Conservation (phyloP, 1,284 basidiomycete species). For the Sanghuangporus weigelae region DNA sequence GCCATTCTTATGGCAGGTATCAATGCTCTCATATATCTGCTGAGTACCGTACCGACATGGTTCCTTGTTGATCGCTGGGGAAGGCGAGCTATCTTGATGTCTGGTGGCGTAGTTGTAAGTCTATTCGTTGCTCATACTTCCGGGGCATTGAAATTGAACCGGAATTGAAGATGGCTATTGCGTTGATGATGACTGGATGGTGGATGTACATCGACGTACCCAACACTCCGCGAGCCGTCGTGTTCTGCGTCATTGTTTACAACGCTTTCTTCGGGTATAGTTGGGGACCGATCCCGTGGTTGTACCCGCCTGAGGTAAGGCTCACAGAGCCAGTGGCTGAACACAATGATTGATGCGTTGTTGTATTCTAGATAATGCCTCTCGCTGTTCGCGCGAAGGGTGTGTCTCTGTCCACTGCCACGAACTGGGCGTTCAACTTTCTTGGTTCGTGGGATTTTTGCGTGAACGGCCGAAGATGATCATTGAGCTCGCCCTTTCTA, state of each 20-base stretch:
- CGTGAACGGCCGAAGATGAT: not conserved
- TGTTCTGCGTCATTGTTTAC: slow-evolving; percentile 88
- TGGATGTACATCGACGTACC: slow-evolving; percentile 93
- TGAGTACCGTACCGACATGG: slow-evolving; percentile 87
- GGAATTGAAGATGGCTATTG: slow-evolving; percentile 60
- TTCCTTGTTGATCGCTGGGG: slow-evolving; percentile 93
- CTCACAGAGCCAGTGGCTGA: not conserved
- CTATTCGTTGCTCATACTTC: slow-evolving; percentile 13
- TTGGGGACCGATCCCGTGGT: slow-evolving; percentile 81
- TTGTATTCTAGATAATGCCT: slow-evolving; percentile 75
- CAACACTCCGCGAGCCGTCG: slow-evolving; percentile 84
- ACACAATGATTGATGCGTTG: not conserved
- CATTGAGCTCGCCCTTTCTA: not conserved
- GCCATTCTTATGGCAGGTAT: slow-evolving; percentile 98
- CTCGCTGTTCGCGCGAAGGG: slow-evolving; percentile 89
- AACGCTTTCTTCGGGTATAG: slow-evolving; percentile 90
- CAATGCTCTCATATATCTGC: slow-evolving; percentile 83
- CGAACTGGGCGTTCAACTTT: slow-evolving; percentile 84
- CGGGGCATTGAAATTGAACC: not conserved
- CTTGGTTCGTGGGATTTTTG: slow-evolving; percentile 28
- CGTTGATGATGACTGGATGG: slow-evolving; percentile 79
- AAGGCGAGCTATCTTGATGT: slow-evolving; percentile 84
- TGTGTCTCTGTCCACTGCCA: slow-evolving; percentile 87
- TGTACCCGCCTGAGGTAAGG: slow-evolving; percentile 79
- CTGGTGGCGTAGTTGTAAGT: slow-evolving; percentile 80